A percentile compares a stretch with the other conserved stretches of the same genome.
These are phyloP conservation scores for Lentinula raphanica DNA, from an alignment of 768 basidiomycete genomes.

Conservation along the genomic window DNA sequence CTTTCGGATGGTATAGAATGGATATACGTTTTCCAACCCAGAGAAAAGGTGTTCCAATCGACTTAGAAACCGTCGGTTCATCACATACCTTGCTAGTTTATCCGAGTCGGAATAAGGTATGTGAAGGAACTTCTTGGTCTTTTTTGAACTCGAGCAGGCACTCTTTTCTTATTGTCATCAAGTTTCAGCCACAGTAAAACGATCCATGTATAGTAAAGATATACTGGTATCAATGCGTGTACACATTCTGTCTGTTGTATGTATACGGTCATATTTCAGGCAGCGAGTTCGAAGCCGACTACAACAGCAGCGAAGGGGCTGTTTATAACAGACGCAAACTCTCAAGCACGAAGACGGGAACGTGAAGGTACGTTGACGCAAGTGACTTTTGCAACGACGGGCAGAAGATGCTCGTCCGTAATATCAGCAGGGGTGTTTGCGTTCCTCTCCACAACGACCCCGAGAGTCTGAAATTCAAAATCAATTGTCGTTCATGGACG, in stretches of 20 bases:
- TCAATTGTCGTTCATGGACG: slow-evolving; percentile 7
- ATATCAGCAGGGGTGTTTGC: slow-evolving; percentile 32
- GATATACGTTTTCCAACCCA: background rate
- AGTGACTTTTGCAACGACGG: slow-evolving; percentile 37
- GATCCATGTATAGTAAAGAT: background rate
- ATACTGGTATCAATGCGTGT: too few relatives aligned
- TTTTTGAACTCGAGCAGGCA: background rate
- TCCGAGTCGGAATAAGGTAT: background rate
- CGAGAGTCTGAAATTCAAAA: slow-evolving; percentile 30
- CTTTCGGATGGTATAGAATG: slow-evolving; percentile 1
- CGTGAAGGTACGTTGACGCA: slow-evolving; percentile 21
- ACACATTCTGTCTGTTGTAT: too few relatives aligned
- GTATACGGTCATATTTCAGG: too few relatives aligned
- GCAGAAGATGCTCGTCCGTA: slow-evolving; percentile 40
- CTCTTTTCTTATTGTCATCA: background rate
- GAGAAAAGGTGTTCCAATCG: background rate
- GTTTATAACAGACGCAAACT: too few relatives aligned
- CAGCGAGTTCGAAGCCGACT: too few relatives aligned
- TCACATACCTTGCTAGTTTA: background rate
- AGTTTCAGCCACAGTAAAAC: background rate
- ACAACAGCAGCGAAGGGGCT: too few relatives aligned
- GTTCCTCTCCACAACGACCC: slow-evolving; percentile 32
- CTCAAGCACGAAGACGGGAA: background rate
- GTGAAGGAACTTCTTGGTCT: background rate
- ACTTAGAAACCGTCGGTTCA: background rate